A percentile compares a stretch with the other conserved stretches of the same genome.
Evolutionary conservation across 73 alveolate species (phyloP).

Genomic region (Tetrahymena elliotti): DNA sequence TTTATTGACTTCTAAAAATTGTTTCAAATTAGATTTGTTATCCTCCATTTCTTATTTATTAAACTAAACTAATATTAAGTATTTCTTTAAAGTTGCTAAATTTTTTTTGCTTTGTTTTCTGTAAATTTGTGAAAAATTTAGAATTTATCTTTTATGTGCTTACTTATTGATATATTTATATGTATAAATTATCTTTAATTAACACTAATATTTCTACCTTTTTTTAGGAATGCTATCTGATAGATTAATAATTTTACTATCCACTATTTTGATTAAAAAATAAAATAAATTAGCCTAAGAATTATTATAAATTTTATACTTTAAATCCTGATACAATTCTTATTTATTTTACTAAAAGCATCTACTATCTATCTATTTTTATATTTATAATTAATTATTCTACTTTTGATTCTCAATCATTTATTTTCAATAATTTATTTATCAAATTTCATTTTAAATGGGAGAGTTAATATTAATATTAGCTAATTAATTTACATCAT

Average conservation of each 20-base stretch:
- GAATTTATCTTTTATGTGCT: not conserved
- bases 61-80: not conserved
- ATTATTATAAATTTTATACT: not conserved
- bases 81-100: not conserved
- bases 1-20: not conserved
- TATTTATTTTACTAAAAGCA: not conserved
- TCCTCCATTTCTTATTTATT: not conserved
- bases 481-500: too few relatives aligned
- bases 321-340: not conserved
- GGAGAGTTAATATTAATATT: too few relatives aligned
- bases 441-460: too few relatives aligned
- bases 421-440: too few relatives aligned
- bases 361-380: not conserved
- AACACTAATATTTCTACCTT: not conserved
- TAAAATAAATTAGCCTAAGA: not conserved
- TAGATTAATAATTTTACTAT: not conserved
- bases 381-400: not conserved
- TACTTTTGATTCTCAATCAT: too few relatives aligned
- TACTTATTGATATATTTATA: too few relatives aligned
- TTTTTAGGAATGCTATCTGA: not conserved
- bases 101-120: too few relatives aligned
- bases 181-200: not conserved
- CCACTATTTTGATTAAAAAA: not conserved
- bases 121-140: not conserved
- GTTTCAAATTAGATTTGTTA: not conserved